Evolutionary conservation across 2,329 filamentous ascomycete species (phyloP).

Genomic region (Aspergillus eucalypticola): DNA sequence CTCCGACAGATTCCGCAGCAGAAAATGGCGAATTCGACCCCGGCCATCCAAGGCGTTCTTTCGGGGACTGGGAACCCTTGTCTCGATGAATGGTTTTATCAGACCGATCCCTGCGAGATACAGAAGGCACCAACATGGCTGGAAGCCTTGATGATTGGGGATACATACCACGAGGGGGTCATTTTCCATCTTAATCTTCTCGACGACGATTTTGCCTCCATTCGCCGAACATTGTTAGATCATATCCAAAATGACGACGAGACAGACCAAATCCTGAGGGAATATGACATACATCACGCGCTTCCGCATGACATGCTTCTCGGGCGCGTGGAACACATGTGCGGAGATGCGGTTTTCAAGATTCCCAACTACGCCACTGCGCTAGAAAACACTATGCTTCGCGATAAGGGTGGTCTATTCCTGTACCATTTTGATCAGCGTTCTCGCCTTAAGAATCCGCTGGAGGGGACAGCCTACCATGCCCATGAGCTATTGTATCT

Average conservation of each 20-base stretch:
- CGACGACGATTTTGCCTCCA: constrained; percentile 17
- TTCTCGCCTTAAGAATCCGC: constrained; percentile 23
- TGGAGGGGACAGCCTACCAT: constrained; percentile 31
- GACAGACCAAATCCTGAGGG: constrained; percentile 21
- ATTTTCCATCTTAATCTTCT: constrained; percentile 30
- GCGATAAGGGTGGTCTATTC: constrained; percentile 6
- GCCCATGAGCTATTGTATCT: constrained; percentile 30
- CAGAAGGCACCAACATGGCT: constrained; percentile 24
- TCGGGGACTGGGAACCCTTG: constrained; percentile 30
- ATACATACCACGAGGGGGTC: constrained; percentile 30
- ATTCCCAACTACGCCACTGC: constrained; percentile 25
- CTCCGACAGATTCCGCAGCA: constrained; percentile 26
- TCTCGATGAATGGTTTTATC: constrained; percentile 29
- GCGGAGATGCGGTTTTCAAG: constrained; percentile 28
- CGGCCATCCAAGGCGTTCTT: constrained; percentile 23
- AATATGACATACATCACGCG: constrained; percentile 20
- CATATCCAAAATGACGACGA: constrained; percentile 14
- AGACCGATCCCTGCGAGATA: constrained; percentile 15
- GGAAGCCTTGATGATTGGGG: constrained; percentile 26
- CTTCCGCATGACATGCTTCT: constrained; percentile 16
- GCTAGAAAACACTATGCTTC: background rate
- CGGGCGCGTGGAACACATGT: constrained; percentile 26
- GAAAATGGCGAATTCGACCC: constrained; percentile 26
- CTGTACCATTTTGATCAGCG: constrained; percentile 32
- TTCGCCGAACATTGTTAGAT: constrained; percentile 14